Evolutionary conservation across 305 asterid genomes (phyloP), one percentile per base, ranked within the genome.

Genomic region (Rubia peregrina): DNA sequence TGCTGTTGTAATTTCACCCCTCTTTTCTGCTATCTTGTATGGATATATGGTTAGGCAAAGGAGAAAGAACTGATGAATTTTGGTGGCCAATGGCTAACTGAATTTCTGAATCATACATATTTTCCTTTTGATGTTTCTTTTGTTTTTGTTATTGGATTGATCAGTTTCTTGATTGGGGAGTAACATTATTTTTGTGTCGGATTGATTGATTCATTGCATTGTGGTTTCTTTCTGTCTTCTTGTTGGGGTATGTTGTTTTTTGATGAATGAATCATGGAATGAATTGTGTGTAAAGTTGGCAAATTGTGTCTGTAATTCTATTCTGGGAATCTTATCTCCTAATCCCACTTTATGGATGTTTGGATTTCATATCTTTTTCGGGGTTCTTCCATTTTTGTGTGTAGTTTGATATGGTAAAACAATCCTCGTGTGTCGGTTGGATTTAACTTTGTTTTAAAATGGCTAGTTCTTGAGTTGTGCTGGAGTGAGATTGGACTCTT

Each of bases 401-500:
- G 38, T 5, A 9, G 63, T 19, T 64, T 16, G 55, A 19, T 10
- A 46, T 30, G 60, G 71, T 43, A 43, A 63, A 57, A 56, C 56
- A 72, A 14, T 61, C 38, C 19, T 16, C 16, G 44, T 14, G 36
- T 30, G 67, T 16, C 21, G 40, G 65, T 26, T 26, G 16, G 65
- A 4, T 33, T 63, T 9, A 63, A 38, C 30, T 9, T 40, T 63
- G 33, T 21, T 53, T 53, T n/a, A 4, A 22, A 38, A 36, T 4
- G 16, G 72, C 21, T 74, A 60, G 68, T 4, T 66, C 38, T 56
- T 61, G 48, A 42, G 75, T 68, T 61, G 60, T 61, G 68, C 74
- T 64, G 59, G 59, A 16, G 59, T 75, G 79, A 77, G 84, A 78
- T 83, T 81, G 76, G 74, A 82, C 81, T 71, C 55, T 62, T 67